Percentiles rank a stretch among this genome's conserved stretches.
Conservation (phyloP, 768 basidiomycete species). For the Arthromyces matolae region DNA sequence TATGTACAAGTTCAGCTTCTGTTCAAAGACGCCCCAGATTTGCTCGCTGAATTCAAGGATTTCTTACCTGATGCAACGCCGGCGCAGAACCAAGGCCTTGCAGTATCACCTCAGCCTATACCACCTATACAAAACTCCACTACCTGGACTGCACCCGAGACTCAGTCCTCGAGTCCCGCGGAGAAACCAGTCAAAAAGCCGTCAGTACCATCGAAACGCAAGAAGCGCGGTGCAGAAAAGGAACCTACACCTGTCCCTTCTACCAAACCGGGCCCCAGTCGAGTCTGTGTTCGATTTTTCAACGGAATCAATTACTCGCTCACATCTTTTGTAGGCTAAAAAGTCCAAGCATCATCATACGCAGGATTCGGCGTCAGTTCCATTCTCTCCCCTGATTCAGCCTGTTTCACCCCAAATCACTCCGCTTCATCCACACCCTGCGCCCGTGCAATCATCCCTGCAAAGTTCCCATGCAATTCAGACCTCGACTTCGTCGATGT, state of each 20-base stretch:
- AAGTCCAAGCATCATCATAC: conserved; percentile 62
- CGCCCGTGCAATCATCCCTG: conserved; percentile 16
- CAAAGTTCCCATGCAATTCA: conserved; percentile 19
- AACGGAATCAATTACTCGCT: not conserved
- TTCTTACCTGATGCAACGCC: conserved; percentile 68
- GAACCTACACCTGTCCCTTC: conserved; percentile 60
- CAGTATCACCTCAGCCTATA: conserved; percentile 48
- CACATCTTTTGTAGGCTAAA: conserved; percentile 43
- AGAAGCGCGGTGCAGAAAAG: conserved; percentile 63
- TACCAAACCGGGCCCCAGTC: conserved; percentile 43
- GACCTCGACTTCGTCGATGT: conserved; percentile 23
- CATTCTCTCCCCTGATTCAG: conserved; percentile 46
- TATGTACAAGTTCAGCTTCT: conserved; percentile 76
- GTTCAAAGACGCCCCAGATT: conserved; percentile 78
- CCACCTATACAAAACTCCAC: conserved; percentile 26
- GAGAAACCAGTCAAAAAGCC: conserved; percentile 42
- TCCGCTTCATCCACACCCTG: conserved; percentile 26
- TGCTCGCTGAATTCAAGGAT: conserved; percentile 77
- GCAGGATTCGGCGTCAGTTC: conserved; percentile 51
- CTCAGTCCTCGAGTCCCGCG: conserved; percentile 33
- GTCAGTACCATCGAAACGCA: conserved; percentile 46
- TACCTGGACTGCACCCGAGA: conserved; percentile 39
- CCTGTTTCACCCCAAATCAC: conserved; percentile 41
- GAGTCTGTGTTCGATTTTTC: conserved; percentile 34
- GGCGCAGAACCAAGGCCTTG: conserved; percentile 35